Evolutionary conservation across 1,284 basidiomycete genomes (phyloP).

Genomic region (Melampsora allii-populina): DNA sequence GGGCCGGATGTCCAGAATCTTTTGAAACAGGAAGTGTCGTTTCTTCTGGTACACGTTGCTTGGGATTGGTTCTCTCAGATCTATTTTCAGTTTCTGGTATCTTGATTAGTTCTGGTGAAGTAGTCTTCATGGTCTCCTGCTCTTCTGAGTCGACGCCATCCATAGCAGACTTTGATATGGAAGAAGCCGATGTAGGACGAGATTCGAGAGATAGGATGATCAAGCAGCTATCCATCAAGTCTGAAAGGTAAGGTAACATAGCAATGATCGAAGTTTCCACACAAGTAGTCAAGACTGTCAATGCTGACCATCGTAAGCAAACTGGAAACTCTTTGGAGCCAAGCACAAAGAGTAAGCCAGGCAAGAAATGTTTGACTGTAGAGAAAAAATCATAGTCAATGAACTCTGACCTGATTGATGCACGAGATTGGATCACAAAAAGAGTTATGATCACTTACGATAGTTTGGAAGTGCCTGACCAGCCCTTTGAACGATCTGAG

Average conservation of each 20-base stretch:
- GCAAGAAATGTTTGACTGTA: slow-evolving; percentile 19
- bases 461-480: slow-evolving; percentile 68
- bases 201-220: slow-evolving; percentile 6
- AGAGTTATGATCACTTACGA: slow-evolving; percentile 57
- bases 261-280: slow-evolving; percentile 9
- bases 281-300: slow-evolving; percentile 17
- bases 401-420: not conserved
- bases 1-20: slow-evolving; percentile 9
- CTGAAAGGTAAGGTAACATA: slow-evolving; percentile 10
- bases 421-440: not conserved
- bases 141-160: not conserved
- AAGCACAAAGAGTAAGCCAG: slow-evolving; percentile 10
- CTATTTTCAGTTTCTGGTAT: not conserved
- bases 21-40: not conserved
- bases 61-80: not conserved
- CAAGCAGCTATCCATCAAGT: slow-evolving; percentile 20
- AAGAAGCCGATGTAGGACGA: not conserved
- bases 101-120: not conserved
- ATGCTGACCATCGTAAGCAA: slow-evolving; percentile 9
- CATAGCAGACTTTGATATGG: no score
- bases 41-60: not conserved
- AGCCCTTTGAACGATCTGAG: slow-evolving; percentile 69
- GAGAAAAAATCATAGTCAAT: not conserved
- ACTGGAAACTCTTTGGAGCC: not conserved
- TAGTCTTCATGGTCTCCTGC: not conserved